These are phyloP conservation scores for Vitis cinerea DNA, from an alignment of 164 flowering plant species.

Conservation along the genomic window DNA sequence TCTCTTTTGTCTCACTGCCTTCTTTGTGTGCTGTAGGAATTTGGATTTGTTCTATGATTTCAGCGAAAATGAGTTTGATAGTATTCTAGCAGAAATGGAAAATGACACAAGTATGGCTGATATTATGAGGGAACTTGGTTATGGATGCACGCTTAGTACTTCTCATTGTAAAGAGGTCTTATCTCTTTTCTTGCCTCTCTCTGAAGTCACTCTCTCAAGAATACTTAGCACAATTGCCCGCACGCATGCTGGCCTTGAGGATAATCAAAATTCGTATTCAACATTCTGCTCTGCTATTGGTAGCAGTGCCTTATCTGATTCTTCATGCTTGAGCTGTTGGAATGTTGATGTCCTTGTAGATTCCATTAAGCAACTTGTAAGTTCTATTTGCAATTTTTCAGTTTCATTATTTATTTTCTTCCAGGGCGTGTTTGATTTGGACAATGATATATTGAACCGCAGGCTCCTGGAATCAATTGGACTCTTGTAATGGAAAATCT, in stretches of 20 bases:
- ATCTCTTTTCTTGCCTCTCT: conserved; percentile 69
- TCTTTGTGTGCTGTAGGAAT: conserved; percentile 40
- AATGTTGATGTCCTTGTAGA: conserved; percentile 72
- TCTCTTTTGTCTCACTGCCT: neutral
- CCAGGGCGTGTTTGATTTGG: conserved; percentile 1
- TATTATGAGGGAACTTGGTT: conserved; percentile 81
- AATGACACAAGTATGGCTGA: conserved; percentile 80
- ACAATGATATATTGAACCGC: conserved; percentile 17
- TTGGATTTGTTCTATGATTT: conserved; percentile 52
- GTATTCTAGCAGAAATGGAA: conserved; percentile 83
- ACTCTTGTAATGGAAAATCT: conserved; percentile 68
- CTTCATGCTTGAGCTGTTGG: conserved; percentile 66
- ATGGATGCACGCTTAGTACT: conserved; percentile 76
- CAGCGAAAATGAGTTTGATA: conserved; percentile 67
- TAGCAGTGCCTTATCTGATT: conserved; percentile 41
- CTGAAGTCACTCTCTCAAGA: conserved; percentile 65
- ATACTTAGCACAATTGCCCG: conserved; percentile 65
- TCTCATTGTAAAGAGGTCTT: conserved; percentile 78
- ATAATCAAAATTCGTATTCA: conserved; percentile 49
- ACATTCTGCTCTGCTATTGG: conserved; percentile 68
- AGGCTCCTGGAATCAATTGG: conserved; percentile 93
- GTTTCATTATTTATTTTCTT: neutral
- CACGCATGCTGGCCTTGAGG: conserved; percentile 70
- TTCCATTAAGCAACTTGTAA: conserved; percentile 83
- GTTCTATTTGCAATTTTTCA: conserved; percentile 20